Base-by-base conservation (phyloP, 139 green algal species). In the Volvox reticuliferus region DNA sequence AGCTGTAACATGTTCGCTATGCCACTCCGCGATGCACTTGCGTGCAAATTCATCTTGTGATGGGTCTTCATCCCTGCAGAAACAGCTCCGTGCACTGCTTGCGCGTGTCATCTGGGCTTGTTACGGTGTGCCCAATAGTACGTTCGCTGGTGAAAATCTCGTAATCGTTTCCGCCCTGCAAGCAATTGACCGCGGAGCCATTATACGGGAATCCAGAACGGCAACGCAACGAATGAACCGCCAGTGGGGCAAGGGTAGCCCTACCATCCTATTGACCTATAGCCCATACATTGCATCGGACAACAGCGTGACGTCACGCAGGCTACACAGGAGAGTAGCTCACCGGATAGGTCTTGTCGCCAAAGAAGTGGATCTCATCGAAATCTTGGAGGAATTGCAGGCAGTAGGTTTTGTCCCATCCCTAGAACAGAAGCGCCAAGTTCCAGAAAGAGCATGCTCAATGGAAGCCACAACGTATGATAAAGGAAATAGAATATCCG, bases 331-430 rank as follows among this genome's bases (percentile, higher is more conserved):
- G 44, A 5, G 44, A 16, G 21, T 24, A 73, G n/a, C 65, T n/a
- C 73, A 97, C 97, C 94, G 97, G 89, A 91, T 98, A 99, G 21
- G 98, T 99, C 95, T 99, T 99, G 95, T 99, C 98, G 1, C 98
- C 98, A 87, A 99, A 99, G 91, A 99, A 99, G 95, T 99, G 98
- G 85, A 99, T 97, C 55, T 97, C 95, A n/a, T 99, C 96, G 94
- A 98, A 99, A 73, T 98, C 96, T 78, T 97, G 93, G 18, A 99
- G 93, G 92, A 98, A 99, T 67, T 95, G 97, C 87, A 99, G 92
- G 95, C 98, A 99, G 95, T 99, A 99, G 0, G 98, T 99, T 95
- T 99, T 99, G 96, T 99, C 98, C 98, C 98, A 99, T 21, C 98
- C 98, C 91, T 96, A 91, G 32, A 28, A 28, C n/a, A 12, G 30